Conservation (phyloP, 2,329 filamentous ascomycete species). For the Fusarium citri region DNA sequence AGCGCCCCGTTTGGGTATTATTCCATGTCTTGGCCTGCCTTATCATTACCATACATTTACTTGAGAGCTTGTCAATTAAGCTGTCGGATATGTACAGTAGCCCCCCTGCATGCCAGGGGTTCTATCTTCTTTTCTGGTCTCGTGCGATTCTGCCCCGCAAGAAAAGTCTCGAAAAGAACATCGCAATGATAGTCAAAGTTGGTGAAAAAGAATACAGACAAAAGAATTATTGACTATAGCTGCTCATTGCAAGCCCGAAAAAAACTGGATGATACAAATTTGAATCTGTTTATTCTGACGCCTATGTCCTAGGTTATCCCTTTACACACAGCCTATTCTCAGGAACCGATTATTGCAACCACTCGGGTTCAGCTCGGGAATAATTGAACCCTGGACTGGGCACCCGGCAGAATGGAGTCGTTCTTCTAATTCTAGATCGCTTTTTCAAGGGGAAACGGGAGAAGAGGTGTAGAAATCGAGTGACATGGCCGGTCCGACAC, state of each 20-base stretch:
- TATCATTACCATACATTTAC: conserved; percentile 36
- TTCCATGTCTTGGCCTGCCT: conserved; percentile 18
- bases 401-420: conserved; percentile 30
- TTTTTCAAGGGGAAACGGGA: conserved; percentile 24
- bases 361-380: conserved; percentile 36
- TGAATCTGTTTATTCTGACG: not conserved
- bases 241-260: not conserved
- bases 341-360: conserved; percentile 34
- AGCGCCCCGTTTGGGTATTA: not conserved
- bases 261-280: not conserved
- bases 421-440: conserved; percentile 15
- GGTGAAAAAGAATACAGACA: not conserved
- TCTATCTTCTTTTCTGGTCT: conserved; percentile 27
- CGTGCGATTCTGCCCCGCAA: conserved; percentile 13
- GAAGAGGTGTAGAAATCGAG: conserved; percentile 7
- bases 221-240: not conserved
- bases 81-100: conserved; percentile 18
- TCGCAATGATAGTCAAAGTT: not conserved
- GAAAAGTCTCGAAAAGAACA: conserved; percentile 1
- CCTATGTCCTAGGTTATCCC: not conserved
- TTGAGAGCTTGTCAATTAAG: conserved; percentile 30
- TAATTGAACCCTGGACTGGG: conserved; percentile 34
- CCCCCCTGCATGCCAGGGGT: conserved; percentile 30
- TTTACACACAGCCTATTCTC: conserved; percentile 11
- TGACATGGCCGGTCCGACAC: conserved; percentile 21